phyloP scores from a whole-genome alignment of 2,329 filamentous ascomycete genomes.

The Chaetothyriales sp. region DNA sequence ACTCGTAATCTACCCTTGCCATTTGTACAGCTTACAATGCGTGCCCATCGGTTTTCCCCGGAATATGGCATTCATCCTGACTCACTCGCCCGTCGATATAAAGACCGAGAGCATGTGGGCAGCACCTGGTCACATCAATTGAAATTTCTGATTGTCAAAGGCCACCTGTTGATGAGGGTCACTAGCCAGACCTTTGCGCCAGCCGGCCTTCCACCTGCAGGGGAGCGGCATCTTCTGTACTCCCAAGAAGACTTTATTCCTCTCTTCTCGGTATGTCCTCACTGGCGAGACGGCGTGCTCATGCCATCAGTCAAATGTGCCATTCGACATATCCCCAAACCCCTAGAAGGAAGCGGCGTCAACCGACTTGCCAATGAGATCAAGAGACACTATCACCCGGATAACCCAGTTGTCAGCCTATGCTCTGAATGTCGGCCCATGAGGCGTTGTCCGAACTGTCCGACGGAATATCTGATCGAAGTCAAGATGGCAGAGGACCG shows the following conservation, averaged over 20 bases:
- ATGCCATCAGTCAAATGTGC: constrained; percentile 48
- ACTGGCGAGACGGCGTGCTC: constrained; percentile 47
- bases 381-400: constrained; percentile 19
- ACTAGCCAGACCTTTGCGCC: constrained; percentile 39
- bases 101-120: constrained; percentile 24
- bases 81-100: constrained; percentile 39
- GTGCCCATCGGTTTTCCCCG: constrained; percentile 33
- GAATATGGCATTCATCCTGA: constrained; percentile 34
- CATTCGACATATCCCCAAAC: constrained; percentile 39
- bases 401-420: constrained; percentile 32
- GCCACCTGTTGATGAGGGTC: constrained; percentile 43
- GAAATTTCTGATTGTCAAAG: constrained; percentile 39
- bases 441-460: constrained; percentile 46
- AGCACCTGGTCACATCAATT: constrained; percentile 39
- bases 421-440: constrained; percentile 44
- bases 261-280: constrained; percentile 47
- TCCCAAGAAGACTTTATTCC: constrained; percentile 41
- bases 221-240: constrained; percentile 42
- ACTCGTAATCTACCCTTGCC: constrained; percentile 42
- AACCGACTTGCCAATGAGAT: constrained; percentile 27
- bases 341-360: constrained; percentile 25
- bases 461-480: constrained; percentile 48
- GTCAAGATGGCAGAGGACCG: constrained; percentile 44
- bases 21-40: constrained; percentile 43
- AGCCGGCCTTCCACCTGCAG: constrained; percentile 36